Conservation (phyloP, 1,284 basidiomycete species). For the Phellopilus nigrolimitatus region DNA sequence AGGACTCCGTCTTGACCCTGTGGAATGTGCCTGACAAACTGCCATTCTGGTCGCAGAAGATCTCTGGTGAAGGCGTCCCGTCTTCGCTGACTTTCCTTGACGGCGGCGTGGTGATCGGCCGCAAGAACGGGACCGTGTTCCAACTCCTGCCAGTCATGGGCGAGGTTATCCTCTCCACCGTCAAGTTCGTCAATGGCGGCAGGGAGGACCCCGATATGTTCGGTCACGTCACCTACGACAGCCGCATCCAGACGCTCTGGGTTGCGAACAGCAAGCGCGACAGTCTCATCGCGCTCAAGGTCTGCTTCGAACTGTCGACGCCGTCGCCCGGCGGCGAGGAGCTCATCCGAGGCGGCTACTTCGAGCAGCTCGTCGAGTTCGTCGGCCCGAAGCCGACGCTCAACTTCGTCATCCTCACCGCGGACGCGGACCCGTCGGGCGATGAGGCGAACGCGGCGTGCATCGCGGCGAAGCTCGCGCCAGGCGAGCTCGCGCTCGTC, state of each 20-base stretch:
- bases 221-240: slow-evolving; percentile 76
- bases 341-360: slow-evolving; percentile 47
- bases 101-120: slow-evolving; percentile 70
- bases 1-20: slow-evolving; percentile 70
- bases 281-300: slow-evolving; percentile 72
- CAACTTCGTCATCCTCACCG: slow-evolving; percentile 78
- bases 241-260: slow-evolving; percentile 77
- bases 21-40: slow-evolving; percentile 74
- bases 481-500: slow-evolving; percentile 71
- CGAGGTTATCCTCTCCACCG: slow-evolving; percentile 67
- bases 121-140: slow-evolving; percentile 75
- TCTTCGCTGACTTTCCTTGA: slow-evolving; percentile 79
- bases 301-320: slow-evolving; percentile 59
- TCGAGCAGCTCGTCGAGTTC: slow-evolving; percentile 79
- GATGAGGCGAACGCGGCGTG: slow-evolving; percentile 77
- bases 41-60: slow-evolving; percentile 66
- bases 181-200: slow-evolving; percentile 67
- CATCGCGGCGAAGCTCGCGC: slow-evolving; percentile 68
- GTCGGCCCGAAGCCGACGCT: slow-evolving; percentile 77
- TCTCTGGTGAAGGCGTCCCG: slow-evolving; percentile 70
- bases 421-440: slow-evolving; percentile 71
- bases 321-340: slow-evolving; percentile 52
- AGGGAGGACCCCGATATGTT: slow-evolving; percentile 77
- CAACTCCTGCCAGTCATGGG: slow-evolving; percentile 68
- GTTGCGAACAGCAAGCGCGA: slow-evolving; percentile 77